A percentile compares a stretch with the other conserved stretches of the same genome.
Conservation (phyloP, 257 asterid genomes). For the Solanum chilense region DNA sequence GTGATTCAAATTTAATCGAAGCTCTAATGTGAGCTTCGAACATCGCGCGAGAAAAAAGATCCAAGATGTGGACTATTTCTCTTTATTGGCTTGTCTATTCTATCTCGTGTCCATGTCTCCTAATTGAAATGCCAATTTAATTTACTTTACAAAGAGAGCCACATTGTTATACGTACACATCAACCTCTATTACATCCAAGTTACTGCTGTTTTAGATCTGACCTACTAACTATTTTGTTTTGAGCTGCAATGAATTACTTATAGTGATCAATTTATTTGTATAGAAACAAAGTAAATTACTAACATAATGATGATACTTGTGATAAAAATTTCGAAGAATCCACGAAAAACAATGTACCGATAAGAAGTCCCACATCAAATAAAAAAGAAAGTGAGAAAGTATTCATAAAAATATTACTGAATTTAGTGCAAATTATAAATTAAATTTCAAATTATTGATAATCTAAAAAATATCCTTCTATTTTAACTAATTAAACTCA, state of each 20-base stretch:
- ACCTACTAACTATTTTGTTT: background rate
- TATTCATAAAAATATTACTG: no score
- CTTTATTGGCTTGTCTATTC: background rate
- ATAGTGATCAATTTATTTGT: background rate
- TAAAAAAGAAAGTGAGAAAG: background rate
- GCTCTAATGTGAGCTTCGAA: no score
- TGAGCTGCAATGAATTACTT: background rate
- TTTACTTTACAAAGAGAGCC: background rate
- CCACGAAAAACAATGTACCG: background rate
- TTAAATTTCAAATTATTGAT: no score
- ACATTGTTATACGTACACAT: background rate
- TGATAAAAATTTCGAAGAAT: background rate
- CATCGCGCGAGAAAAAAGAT: background rate
- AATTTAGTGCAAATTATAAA: no score
- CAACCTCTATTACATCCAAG: background rate
- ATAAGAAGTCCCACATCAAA: background rate
- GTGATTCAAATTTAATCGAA: no score
- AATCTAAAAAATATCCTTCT: no score
- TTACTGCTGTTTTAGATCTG: background rate
- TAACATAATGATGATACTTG: background rate
- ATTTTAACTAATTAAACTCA: no score
- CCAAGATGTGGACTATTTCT: background rate
- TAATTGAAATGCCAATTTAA: background rate
- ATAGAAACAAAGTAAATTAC: background rate
- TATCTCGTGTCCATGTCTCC: background rate